phyloP scores from a whole-genome alignment of 768 basidiomycete genomes.

The Macrolepiota dolichaula region DNA sequence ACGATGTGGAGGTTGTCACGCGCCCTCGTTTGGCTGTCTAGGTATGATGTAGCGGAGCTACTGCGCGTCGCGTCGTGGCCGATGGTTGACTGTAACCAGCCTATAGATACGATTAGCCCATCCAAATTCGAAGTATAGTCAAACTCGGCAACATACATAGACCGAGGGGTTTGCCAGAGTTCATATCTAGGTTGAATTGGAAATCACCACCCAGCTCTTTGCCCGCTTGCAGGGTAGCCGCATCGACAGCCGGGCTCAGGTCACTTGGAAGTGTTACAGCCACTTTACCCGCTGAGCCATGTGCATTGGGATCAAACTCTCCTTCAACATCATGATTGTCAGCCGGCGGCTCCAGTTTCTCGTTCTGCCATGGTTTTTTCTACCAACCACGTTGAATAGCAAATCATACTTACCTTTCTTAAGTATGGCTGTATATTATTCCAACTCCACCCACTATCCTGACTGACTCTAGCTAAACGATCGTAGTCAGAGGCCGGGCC shows the following conservation, averaged over 20 bases:
- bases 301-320: constrained; percentile 19
- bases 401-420: constrained; percentile 15
- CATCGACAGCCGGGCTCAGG: constrained; percentile 6
- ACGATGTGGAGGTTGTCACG: no score
- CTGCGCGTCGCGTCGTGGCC: no score
- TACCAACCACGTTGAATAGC: constrained; percentile 12
- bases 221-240: no score
- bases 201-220: no score
- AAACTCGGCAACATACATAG: no score
- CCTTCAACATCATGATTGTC: constrained; percentile 16
- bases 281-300: constrained; percentile 17
- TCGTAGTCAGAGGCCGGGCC: constrained; percentile 18
- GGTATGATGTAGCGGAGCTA: no score
- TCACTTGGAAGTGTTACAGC: constrained; percentile 16
- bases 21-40: no score
- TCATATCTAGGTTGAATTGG: no score
- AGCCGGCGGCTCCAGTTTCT: constrained; percentile 16
- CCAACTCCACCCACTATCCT: constrained; percentile 34
- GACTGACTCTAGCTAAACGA: constrained; percentile 23
- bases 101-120: no score
- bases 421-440: constrained; percentile 23
- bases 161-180: constrained; percentile 10
- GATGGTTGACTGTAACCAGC: no score
- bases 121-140: no score
- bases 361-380: constrained; percentile 5